Base-by-base conservation (phyloP, 139 green algal genomes). In the Haematococcus sp. region DNA sequence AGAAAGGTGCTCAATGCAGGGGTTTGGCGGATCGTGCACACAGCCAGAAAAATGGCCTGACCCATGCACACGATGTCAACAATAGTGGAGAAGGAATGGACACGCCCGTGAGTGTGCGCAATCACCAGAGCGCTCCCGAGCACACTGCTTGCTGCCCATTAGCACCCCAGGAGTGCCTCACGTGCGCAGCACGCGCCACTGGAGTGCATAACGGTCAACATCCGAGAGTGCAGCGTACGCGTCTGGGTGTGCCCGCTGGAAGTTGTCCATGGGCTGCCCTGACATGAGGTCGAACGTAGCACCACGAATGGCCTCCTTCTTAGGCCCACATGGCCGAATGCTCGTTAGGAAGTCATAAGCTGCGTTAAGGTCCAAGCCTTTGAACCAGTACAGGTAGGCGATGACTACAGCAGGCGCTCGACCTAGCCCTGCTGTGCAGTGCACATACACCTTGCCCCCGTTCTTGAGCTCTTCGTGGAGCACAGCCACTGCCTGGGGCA, bases 321-420 rank as follows among this genome's bases (percentile, higher is more conserved):
- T 95, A 22, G 92, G 92, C 0, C 92, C 92, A 64, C 92, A 97
- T 11, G 92, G 92, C 23, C 92, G 69, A 44, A 95, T 89, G 59
- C 63, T 66, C 4, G 92, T 97, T 32, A 96, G 64, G 55, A 83
- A 75, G 1, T 76, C 43, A 80, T 96, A 96, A 0, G 90, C 88
- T 40, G 90, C 74, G 44, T 93, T 81, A 19, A 96, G 82, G 25
- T 83, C 72, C 70, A 89, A 79, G 46, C 75, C 67, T 20, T 30
- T 27, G 9, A 58, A 46, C 40, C 65, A 75, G 54, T 66, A 43
- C 51, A 91, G 60, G 66, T 87, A 88, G 25, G 86, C 89, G 60
- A 95, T 95, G 80, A 82, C 86, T 0, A 91, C 87, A 3, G 82
- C 92, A 34, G 92, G 85, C 0, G 90, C 88, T 2, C 90, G 76